Conservation (phyloP, 495 filamentous ascomycete genomes). For the Pyrenopolyporus hunteri region DNA sequence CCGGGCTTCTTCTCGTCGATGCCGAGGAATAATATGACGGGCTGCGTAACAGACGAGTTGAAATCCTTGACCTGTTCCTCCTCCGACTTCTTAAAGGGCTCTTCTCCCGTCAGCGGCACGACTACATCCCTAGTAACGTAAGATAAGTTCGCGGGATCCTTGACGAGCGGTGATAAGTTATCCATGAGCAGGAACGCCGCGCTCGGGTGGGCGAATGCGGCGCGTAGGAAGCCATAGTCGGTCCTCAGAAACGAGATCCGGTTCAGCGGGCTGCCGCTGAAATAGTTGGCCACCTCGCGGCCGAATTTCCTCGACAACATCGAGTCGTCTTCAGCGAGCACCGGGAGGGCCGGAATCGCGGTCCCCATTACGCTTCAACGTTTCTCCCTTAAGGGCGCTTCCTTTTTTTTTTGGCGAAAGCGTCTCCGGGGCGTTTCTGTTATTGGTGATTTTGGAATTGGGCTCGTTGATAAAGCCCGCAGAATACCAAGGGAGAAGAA, state of each 20-base stretch:
- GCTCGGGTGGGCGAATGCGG: conserved; percentile 72
- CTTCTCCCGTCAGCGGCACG: conserved; percentile 68
- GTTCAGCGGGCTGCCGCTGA: conserved; percentile 72
- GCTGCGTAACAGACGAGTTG: conserved; percentile 68
- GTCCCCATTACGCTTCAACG: conserved; percentile 32
- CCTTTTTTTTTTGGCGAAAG: neutral
- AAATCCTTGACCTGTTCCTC: conserved; percentile 73
- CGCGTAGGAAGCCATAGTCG: conserved; percentile 78
- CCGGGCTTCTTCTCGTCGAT: conserved; percentile 71
- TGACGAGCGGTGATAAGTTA: conserved; percentile 75
- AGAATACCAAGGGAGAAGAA: neutral
- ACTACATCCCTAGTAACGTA: conserved; percentile 70
- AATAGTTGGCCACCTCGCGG: conserved; percentile 92
- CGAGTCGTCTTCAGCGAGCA: conserved; percentile 68
- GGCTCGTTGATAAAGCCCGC: neutral
- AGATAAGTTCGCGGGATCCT: conserved; percentile 60
- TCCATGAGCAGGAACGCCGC: conserved; percentile 79
- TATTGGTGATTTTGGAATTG: neutral
- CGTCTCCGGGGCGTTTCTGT: neutral
- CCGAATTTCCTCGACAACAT: conserved; percentile 90
- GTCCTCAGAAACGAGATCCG: conserved; percentile 82
- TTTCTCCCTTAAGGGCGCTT: neutral
- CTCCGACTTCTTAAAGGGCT: conserved; percentile 74
- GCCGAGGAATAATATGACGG: conserved; percentile 84
- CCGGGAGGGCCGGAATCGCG: conserved; percentile 51